Evolutionary conservation across 1,139 yeast species (phyloP), one percentile per base, ranked within the genome.

Genomic region (Diutina rugosa): DNA sequence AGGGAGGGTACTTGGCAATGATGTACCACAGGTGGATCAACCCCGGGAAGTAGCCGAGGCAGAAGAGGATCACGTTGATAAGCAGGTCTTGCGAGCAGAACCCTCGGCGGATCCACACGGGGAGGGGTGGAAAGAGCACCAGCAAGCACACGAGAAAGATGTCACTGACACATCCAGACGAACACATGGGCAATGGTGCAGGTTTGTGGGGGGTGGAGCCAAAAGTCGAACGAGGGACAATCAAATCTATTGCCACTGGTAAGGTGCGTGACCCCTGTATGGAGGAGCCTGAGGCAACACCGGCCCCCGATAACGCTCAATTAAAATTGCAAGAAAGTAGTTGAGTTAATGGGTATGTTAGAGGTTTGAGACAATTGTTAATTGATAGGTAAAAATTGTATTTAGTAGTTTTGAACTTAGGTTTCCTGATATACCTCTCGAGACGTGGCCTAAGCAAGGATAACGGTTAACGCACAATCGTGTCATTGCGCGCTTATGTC

Each of bases 91-190:
- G 70, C 2, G 87, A 77, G 61, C 88, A 84, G 44, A 83, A 57
- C 1, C 90, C 90, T 57, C 83, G 72, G 64, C 87, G 81, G 59
- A 85, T 76, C 79, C 84, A 79, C 28, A 85, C 90, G 0, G 90
- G 88, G 56, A 85, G 70, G 0, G 91, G 90, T 1, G 91, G 90
- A 69, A 83, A 77, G 56, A 85, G 65, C 32, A 85, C 78, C 0
- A 88, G 84, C 14, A 85, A 64, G 0, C 84, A 67, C 30, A 84
- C 84, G 49, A 85, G 76, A 10, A 81, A 65, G 56, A 83, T 73
- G 66, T 85, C 87, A 30, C 53, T 49, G 35, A 49, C 35, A 49
- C 53, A 49, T 32, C 53, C 53, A 6, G 41, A 7, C 10, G 41
- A 49, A 49, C 53, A 49, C 53, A 49, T 48, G 52, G 26, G 35